Conservation (phyloP, 139 green algal genomes). For the Tetradesmus obliquus region DNA sequence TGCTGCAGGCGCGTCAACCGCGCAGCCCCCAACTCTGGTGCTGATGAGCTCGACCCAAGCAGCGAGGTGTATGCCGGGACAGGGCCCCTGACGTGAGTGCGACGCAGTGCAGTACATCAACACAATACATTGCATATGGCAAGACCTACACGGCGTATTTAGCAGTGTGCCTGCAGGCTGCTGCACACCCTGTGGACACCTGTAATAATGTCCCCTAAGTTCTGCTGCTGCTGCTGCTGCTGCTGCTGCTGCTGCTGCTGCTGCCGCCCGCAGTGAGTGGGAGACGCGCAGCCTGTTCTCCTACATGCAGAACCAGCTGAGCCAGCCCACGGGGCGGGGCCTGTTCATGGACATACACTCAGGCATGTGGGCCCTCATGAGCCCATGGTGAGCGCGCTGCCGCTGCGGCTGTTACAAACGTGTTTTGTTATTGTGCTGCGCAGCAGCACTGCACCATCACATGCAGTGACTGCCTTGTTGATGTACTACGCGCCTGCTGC, state of each 20-base stretch:
- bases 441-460: background rate
- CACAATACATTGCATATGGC: too few relatives aligned
- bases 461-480: too few relatives aligned
- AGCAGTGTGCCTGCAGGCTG: too few relatives aligned
- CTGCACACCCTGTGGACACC: too few relatives aligned
- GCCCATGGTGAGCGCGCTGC: background rate
- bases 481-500: too few relatives aligned
- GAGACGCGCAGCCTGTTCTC: background rate
- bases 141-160: too few relatives aligned
- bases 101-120: too few relatives aligned
- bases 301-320: constrained; percentile 9
- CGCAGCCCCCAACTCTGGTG: background rate
- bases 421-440: background rate
- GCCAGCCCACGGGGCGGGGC: background rate
- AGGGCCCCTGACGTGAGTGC: background rate
- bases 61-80: background rate
- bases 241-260: background rate
- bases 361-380: constrained; percentile 14
- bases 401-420: background rate
- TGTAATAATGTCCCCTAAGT: background rate
- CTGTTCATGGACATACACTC: constrained; percentile 29
- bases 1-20: background rate
- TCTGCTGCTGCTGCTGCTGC: background rate
- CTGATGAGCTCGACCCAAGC: background rate
- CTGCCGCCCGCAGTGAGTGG: constrained; percentile 11